These are phyloP conservation scores for Camelina neglecta DNA, from an alignment of 345 rosid genomes.

Conservation along the genomic window DNA sequence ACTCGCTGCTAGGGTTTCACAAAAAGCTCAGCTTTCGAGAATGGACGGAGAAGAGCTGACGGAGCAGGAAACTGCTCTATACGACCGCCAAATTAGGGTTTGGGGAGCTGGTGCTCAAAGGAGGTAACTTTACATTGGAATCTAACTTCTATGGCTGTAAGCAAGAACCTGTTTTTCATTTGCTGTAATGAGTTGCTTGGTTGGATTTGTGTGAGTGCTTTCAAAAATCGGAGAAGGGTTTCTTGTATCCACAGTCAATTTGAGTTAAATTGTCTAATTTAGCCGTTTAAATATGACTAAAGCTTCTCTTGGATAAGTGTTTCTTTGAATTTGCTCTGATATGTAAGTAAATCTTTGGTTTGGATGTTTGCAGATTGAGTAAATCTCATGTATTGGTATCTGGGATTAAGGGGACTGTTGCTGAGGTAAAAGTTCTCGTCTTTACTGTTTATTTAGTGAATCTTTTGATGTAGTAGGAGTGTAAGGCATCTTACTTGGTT, in stretches of 20 bases:
- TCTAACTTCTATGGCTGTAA: neutral
- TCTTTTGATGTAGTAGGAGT: neutral
- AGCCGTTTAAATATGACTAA: neutral
- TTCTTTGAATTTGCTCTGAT: no score
- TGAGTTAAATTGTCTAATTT: neutral
- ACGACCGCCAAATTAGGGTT: constrained; percentile 98
- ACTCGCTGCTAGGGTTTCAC: constrained; percentile 23
- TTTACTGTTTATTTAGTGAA: neutral
- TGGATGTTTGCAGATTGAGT: constrained; percentile 34
- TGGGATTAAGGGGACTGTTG: constrained; percentile 37
- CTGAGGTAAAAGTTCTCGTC: constrained; percentile 27
- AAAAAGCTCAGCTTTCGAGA: constrained; percentile 15
- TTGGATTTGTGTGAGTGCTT: neutral
- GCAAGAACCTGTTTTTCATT: neutral
- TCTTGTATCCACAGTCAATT: no score
- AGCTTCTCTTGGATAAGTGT: neutral
- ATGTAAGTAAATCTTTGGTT: neutral
- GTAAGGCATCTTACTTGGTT: constrained; percentile 10
- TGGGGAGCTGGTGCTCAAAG: constrained; percentile 99
- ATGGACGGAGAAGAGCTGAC: constrained; percentile 95
- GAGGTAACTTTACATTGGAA: constrained; percentile 49
- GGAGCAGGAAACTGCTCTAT: constrained; percentile 93
- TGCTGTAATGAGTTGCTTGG: neutral
- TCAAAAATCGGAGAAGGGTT: no score
- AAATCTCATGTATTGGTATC: constrained; percentile 39